Evolutionary conservation across 2,329 filamentous ascomycete genomes (phyloP).

Genomic region (Penicillium aurantiogriseum): DNA sequence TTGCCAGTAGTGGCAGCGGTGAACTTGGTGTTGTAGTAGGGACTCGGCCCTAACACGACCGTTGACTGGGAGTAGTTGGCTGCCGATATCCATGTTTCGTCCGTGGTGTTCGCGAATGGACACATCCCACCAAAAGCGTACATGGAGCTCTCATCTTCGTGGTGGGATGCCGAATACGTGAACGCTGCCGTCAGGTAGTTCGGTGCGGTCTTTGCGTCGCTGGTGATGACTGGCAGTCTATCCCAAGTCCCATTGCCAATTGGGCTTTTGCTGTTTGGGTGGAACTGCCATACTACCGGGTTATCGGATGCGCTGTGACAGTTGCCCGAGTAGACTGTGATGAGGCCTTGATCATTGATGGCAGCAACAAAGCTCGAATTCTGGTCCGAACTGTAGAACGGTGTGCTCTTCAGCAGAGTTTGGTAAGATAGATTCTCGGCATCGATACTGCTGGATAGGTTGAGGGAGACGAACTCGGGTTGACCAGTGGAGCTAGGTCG

Average conservation of each 20-base stretch:
- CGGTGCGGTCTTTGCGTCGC: constrained; percentile 41
- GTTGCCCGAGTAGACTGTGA: constrained; percentile 72
- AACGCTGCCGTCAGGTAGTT: constrained; percentile 62
- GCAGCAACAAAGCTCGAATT: constrained; percentile 67
- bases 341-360: constrained; percentile 64
- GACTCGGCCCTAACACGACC: constrained; percentile 54
- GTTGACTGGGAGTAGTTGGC: constrained; percentile 80
- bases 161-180: constrained; percentile 59
- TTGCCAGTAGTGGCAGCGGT: constrained; percentile 45
- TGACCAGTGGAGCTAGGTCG: constrained; percentile 50
- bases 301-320: constrained; percentile 58
- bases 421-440: constrained; percentile 43
- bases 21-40: constrained; percentile 41
- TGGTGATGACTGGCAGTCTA: constrained; percentile 40
- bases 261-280: constrained; percentile 43
- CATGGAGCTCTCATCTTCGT: constrained; percentile 50
- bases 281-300: constrained; percentile 67
- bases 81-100: constrained; percentile 61
- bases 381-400: constrained; percentile 42
- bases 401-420: constrained; percentile 28
- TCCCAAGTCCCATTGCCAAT: constrained; percentile 58
- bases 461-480: constrained; percentile 61
- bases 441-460: constrained; percentile 60
- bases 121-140: constrained; percentile 94
- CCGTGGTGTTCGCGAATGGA: constrained; percentile 48